phyloP scores from a whole-genome alignment of 495 filamentous ascomycete genomes.

The Talaromyces ruber region DNA sequence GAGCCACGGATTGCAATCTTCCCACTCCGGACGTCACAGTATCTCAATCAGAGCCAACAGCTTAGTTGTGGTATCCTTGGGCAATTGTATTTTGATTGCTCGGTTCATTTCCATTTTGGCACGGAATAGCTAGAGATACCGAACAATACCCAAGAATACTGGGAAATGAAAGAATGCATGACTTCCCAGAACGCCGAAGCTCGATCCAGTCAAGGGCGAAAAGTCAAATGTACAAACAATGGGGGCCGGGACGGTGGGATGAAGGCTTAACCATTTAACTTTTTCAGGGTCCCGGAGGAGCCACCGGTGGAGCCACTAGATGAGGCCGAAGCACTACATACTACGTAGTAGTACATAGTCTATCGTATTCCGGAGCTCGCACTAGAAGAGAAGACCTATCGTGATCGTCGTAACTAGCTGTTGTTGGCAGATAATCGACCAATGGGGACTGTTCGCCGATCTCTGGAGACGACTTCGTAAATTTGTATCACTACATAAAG shows the following conservation, averaged over 20 bases:
- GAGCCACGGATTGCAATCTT: background rate
- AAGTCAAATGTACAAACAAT: background rate
- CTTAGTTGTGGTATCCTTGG: background rate
- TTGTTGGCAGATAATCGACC: background rate
- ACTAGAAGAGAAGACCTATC: background rate
- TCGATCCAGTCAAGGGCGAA: background rate
- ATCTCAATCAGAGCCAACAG: background rate
- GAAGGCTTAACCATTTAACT: background rate
- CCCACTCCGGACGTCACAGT: background rate
- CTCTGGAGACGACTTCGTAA: too few species aligned
- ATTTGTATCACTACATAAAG: too few species aligned
- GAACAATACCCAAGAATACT: background rate
- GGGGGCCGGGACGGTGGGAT: background rate
- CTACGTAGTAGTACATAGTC: too few species aligned
- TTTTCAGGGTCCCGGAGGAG: background rate
- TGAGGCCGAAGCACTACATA: background rate
- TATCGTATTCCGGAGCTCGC: background rate
- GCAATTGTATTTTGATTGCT: background rate
- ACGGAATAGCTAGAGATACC: background rate
- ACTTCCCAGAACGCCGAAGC: background rate
- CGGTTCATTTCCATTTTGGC: background rate
- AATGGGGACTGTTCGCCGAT: background rate
- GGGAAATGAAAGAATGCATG: background rate
- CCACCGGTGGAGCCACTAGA: too few species aligned
- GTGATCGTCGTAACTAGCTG: background rate